These are phyloP conservation scores for Fusarium albidum DNA, from an alignment of 2,329 filamentous ascomycete genomes.

Conservation along the genomic window DNA sequence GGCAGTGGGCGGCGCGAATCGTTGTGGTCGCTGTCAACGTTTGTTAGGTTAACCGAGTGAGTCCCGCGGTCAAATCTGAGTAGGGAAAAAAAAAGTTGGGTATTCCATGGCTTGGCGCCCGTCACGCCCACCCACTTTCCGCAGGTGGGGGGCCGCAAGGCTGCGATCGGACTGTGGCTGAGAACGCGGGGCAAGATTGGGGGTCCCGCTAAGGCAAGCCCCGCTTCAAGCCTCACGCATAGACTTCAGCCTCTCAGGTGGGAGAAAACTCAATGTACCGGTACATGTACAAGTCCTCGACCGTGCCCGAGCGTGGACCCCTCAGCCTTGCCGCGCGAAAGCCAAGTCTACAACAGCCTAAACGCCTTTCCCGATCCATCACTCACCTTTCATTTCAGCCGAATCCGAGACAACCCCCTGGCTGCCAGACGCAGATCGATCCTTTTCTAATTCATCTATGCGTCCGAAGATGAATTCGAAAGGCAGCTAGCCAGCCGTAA, in stretches of 20 bases:
- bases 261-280: slow-evolving; percentile 6
- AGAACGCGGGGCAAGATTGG: slow-evolving; percentile 28
- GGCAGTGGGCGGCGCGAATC: slow-evolving; percentile 5
- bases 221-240: slow-evolving; percentile 5
- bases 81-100: slow-evolving; percentile 16
- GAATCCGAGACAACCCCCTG: slow-evolving; percentile 9
- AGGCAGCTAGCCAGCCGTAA: too few relatives aligned
- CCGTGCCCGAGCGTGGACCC: not conserved
- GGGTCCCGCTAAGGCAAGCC: not conserved
- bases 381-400: not conserved
- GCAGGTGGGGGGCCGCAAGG: slow-evolving; percentile 21
- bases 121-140: slow-evolving; percentile 9
- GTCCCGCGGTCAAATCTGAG: not conserved
- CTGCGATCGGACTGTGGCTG: slow-evolving; percentile 27
- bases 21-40: slow-evolving; percentile 2
- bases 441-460: not conserved
- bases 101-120: slow-evolving; percentile 3
- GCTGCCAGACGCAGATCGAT: slow-evolving; percentile 12
- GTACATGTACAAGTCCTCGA: slow-evolving; percentile 18
- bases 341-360: not conserved
- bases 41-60: not conserved
- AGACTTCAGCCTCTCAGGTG: slow-evolving; percentile 17
- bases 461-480: slow-evolving; percentile 1
- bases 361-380: not conserved
- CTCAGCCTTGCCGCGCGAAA: not conserved